These are phyloP conservation scores for Pleodorina starrii DNA, from an alignment of 139 green algal species.

Conservation along the genomic window DNA sequence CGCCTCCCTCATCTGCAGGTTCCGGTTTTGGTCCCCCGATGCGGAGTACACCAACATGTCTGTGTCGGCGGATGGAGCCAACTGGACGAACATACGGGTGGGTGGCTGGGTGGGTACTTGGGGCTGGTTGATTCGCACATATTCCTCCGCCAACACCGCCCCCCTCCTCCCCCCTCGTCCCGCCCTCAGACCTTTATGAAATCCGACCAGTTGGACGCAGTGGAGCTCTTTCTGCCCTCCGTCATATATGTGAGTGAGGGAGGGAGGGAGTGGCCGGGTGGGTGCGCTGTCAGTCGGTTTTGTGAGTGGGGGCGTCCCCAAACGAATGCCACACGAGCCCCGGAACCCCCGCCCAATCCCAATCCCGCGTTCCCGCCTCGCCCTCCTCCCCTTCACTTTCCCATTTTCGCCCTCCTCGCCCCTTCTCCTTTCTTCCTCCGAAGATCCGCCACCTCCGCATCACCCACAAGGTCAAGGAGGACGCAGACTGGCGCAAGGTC, in stretches of 20 bases:
- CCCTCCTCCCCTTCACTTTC: no score
- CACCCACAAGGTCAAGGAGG: slow-evolving; percentile 40
- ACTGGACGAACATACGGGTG: slow-evolving; percentile 3
- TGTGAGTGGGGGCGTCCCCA: no score
- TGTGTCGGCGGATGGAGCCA: slow-evolving; percentile 8
- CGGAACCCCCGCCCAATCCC: no score
- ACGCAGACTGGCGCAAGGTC: slow-evolving; percentile 47
- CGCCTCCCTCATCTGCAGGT: not conserved
- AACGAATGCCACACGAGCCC: no score
- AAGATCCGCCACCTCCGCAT: slow-evolving; percentile 32
- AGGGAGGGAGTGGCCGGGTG: no score
- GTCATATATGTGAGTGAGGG: not conserved
- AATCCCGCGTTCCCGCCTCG: no score
- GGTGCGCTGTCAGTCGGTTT: no score
- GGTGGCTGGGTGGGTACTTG: not conserved
- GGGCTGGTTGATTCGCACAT: not conserved
- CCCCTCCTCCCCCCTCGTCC: not conserved
- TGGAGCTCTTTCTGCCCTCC: slow-evolving; percentile 30
- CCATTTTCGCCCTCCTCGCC: no score
- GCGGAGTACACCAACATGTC: not conserved
- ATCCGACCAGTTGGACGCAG: not conserved
- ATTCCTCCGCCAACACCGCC: not conserved
- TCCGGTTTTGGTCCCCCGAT: slow-evolving; percentile 31
- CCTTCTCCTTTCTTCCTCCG: no score
- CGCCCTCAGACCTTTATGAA: slow-evolving; percentile 15